Evolutionary conservation across 371 early-diverging fungal species (phyloP).

Genomic region (Mortierella polycephala): DNA sequence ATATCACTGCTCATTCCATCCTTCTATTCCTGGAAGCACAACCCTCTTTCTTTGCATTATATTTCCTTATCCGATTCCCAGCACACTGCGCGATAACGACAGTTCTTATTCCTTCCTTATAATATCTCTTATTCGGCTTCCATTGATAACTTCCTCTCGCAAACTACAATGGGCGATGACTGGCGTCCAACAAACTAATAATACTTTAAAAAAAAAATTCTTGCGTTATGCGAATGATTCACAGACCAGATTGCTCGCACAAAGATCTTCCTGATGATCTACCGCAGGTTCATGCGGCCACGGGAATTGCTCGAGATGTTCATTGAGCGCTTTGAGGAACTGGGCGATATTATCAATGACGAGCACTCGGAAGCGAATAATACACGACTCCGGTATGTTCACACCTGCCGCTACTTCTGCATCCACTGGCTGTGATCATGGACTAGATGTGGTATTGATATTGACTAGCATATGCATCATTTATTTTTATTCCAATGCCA

Average conservation of each 20-base stretch:
- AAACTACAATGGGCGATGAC: too few relatives aligned
- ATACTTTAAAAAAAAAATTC: neutral
- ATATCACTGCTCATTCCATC: neutral
- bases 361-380: conserved; percentile 20
- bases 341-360: conserved; percentile 22
- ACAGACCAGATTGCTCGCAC: conserved; percentile 38
- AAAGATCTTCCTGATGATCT: conserved; percentile 64
- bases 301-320: conserved; percentile 59
- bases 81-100: neutral
- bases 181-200: neutral
- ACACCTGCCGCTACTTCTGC: neutral
- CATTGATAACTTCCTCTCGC: neutral
- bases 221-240: too few relatives aligned
- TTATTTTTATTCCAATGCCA: neutral
- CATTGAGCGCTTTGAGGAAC: conserved; percentile 57
- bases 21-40: neutral
- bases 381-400: conserved; percentile 30
- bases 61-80: too few relatives aligned
- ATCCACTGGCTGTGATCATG: too few relatives aligned
- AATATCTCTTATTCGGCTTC: neutral
- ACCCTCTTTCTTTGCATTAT: neutral
- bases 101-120: neutral
- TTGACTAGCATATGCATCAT: too few relatives aligned
- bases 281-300: conserved; percentile 67
- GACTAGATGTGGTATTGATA: too few relatives aligned